Evolutionary conservation across 78 protist genomes (phyloP).

Genomic region (Creolimax fragrantissima): DNA sequence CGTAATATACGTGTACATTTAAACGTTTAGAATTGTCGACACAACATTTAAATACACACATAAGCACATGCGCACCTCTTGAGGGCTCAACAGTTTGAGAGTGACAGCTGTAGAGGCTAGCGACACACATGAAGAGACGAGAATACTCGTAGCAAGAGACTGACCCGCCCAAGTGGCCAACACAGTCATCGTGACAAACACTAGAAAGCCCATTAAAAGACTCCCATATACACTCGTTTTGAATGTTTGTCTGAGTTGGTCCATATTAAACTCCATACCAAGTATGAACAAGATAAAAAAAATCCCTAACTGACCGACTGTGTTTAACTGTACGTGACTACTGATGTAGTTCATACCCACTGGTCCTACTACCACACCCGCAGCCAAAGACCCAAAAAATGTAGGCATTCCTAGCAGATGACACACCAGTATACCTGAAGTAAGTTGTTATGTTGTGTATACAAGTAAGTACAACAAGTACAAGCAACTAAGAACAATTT

Average conservation of each 20-base stretch:
- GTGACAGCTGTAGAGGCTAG: constrained; percentile 25
- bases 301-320: constrained; percentile 32
- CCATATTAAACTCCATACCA: constrained; percentile 37
- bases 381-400: constrained; percentile 28
- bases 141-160: background rate
- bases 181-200: background rate
- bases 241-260: background rate
- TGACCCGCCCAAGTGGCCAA: background rate
- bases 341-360: background rate
- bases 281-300: constrained; percentile 38
- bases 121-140: background rate
- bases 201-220: background rate
- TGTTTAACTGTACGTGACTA: constrained; percentile 36
- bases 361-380: constrained; percentile 21
- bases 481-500: too few species aligned
- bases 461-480: too few species aligned
- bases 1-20: too few species aligned
- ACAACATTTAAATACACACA: too few species aligned
- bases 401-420: background rate
- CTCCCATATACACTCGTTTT: background rate
- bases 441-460: too few species aligned
- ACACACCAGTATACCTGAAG: background rate
- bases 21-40: too few species aligned
- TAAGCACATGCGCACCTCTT: background rate
- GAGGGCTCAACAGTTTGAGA: background rate